These are phyloP conservation scores for Blastocystis sp. DNA, from an alignment of 352 stramenopile genomes.

Conservation along the genomic window DNA sequence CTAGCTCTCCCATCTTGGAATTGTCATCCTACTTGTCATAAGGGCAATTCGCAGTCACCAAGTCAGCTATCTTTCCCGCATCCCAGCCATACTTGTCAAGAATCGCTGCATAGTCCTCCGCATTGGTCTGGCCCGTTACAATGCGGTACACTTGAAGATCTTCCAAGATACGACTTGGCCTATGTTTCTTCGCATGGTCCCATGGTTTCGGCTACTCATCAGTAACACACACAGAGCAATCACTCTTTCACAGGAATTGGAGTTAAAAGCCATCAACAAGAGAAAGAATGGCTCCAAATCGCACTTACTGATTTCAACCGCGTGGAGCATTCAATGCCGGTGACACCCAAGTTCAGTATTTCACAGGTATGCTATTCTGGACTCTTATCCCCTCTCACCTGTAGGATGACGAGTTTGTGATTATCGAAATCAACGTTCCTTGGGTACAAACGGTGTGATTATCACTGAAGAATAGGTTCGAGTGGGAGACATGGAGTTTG, in stretches of 20 bases:
- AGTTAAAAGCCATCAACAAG: slow-evolving; percentile 29
- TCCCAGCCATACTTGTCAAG: slow-evolving; percentile 57
- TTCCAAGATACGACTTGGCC: slow-evolving; percentile 26
- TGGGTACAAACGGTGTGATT: slow-evolving; percentile 21
- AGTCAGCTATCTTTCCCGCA: neutral
- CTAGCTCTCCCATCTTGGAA: slow-evolving; percentile 41
- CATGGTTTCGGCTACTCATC: slow-evolving; percentile 1
- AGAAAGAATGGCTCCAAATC: neutral
- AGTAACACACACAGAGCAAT: neutral
- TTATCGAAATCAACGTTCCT: slow-evolving; percentile 82
- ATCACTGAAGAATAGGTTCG: slow-evolving; percentile 77
- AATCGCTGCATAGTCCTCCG: slow-evolving; percentile 37
- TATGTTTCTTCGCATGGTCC: slow-evolving; percentile 31
- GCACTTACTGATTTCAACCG: neutral
- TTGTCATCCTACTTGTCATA: slow-evolving; percentile 2
- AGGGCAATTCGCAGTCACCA: neutral
- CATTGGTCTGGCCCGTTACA: slow-evolving; percentile 51
- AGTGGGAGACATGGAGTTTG: slow-evolving; percentile 86
- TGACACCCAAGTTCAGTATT: slow-evolving; percentile 68
- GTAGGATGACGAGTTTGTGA: slow-evolving; percentile 80
- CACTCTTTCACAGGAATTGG: slow-evolving; percentile 40
- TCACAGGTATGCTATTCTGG: slow-evolving; percentile 51
- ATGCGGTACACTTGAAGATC: slow-evolving; percentile 58
- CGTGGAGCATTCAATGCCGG: neutral
- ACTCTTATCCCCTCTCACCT: neutral